Percentiles rank a stretch among this genome's conserved stretches.
phyloP scores from a whole-genome alignment of 257 asterid species.

The Cinchona pubescens region DNA sequence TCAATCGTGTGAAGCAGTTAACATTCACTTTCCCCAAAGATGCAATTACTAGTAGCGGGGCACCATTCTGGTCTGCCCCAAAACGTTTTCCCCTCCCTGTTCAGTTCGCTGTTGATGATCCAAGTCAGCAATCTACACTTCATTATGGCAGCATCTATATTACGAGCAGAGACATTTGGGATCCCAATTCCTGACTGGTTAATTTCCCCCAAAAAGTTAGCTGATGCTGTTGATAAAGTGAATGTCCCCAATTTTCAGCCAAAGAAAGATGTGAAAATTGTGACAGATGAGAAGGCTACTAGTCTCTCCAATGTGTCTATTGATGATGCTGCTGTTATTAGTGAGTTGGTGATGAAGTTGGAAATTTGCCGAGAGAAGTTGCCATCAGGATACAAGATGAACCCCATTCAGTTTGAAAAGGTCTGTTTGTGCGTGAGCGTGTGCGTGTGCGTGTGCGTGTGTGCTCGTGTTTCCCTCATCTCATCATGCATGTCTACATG shows the following conservation, averaged over 20 bases:
- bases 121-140: constrained; percentile 90
- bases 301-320: constrained; percentile 69
- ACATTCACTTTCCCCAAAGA: constrained; percentile 86
- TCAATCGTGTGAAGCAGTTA: constrained; percentile 76
- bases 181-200: constrained; percentile 83
- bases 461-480: too few species aligned
- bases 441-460: too few species aligned
- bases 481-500: neutral
- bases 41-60: constrained; percentile 80
- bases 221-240: constrained; percentile 58
- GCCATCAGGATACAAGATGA: constrained; percentile 65
- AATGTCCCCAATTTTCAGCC: constrained; percentile 74
- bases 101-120: constrained; percentile 57
- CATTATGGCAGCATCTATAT: constrained; percentile 64
- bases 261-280: constrained; percentile 59
- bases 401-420: constrained; percentile 92
- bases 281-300: constrained; percentile 85
- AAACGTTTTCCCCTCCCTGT: constrained; percentile 82
- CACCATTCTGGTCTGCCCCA: constrained; percentile 98
- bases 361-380: constrained; percentile 52
- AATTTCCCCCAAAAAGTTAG: constrained; percentile 51
- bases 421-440: constrained; percentile 35
- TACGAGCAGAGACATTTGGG: constrained; percentile 83
- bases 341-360: constrained; percentile 59
- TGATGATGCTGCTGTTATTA: constrained; percentile 73